phyloP scores from a whole-genome alignment of 106 monocot species.

The Dendrobium chrysotoxum region DNA sequence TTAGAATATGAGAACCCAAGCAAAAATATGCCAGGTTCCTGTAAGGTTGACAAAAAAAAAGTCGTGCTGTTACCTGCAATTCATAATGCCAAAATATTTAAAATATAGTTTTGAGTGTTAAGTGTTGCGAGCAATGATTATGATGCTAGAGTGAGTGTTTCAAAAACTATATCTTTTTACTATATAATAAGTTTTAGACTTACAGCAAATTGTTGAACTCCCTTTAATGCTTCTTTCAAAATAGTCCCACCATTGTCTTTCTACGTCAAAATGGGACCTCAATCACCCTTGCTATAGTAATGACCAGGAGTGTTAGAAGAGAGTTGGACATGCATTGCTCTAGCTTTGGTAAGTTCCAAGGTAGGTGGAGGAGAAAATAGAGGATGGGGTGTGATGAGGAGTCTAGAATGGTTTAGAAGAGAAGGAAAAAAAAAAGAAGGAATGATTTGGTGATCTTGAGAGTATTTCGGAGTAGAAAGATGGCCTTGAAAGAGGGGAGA shows the following conservation, averaged over 20 bases:
- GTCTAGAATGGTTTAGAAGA: too few species aligned
- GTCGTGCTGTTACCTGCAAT: too few species aligned
- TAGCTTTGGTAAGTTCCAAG: slow-evolving; percentile 2
- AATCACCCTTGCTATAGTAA: background rate
- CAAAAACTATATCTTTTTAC: background rate
- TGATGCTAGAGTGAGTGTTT: background rate
- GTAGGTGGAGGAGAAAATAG: background rate
- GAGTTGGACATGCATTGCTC: background rate
- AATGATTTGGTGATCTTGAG: too few species aligned
- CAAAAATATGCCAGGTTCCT: too few species aligned
- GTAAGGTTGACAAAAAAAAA: too few species aligned
- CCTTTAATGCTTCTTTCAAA: background rate
- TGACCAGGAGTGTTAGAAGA: background rate
- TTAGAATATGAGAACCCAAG: too few species aligned
- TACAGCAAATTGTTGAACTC: background rate
- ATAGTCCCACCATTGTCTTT: background rate
- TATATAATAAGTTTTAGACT: background rate
- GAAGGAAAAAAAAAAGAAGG: too few species aligned
- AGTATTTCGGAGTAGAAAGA: too few species aligned
- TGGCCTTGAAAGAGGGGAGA: too few species aligned
- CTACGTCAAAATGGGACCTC: background rate
- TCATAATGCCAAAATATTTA: too few species aligned
- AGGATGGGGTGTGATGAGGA: too few species aligned
- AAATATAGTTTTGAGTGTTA: background rate
- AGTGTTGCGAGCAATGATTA: background rate